Conservation (phyloP, 2,329 filamentous ascomycete genomes). For the Orbilia quercus region DNA sequence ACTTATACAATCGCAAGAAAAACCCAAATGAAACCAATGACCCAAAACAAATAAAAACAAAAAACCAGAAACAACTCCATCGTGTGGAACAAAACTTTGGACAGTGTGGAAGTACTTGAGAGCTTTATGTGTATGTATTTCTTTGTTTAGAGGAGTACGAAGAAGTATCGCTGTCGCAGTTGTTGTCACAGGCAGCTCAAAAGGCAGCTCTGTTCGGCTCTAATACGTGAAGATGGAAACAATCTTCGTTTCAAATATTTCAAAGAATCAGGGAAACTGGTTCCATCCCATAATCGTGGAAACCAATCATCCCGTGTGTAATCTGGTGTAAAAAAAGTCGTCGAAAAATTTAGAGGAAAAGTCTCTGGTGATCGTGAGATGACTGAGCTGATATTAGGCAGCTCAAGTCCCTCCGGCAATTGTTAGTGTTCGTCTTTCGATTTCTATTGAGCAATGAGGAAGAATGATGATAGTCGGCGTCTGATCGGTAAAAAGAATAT, state of each 20-base stretch:
- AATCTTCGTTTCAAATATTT: neutral
- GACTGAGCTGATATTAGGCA: constrained; percentile 14
- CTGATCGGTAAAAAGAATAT: constrained; percentile 16
- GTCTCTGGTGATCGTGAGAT: constrained; percentile 55
- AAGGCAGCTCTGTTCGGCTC: neutral
- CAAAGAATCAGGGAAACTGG: neutral
- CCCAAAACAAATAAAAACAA: constrained; percentile 10
- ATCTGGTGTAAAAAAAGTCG: neutral
- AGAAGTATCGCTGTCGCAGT: neutral
- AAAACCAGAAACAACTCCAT: constrained; percentile 5
- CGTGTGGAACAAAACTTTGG: neutral
- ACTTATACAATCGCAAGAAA: constrained; percentile 10
- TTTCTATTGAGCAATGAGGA: constrained; percentile 28
- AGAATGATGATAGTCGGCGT: constrained; percentile 23
- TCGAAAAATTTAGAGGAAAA: neutral
- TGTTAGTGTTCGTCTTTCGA: constrained; percentile 38
- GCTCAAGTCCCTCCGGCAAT: constrained; percentile 39
- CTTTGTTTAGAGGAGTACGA: constrained; percentile 1
- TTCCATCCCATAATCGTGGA: neutral
- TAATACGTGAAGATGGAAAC: neutral
- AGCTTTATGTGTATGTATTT: constrained; percentile 9
- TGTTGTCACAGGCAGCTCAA: neutral
- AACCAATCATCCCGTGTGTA: neutral
- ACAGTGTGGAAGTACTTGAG: neutral
- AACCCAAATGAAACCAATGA: constrained; percentile 6